phyloP scores from a whole-genome alignment of 1,284 basidiomycete species.

The Trametes versicolor region DNA sequence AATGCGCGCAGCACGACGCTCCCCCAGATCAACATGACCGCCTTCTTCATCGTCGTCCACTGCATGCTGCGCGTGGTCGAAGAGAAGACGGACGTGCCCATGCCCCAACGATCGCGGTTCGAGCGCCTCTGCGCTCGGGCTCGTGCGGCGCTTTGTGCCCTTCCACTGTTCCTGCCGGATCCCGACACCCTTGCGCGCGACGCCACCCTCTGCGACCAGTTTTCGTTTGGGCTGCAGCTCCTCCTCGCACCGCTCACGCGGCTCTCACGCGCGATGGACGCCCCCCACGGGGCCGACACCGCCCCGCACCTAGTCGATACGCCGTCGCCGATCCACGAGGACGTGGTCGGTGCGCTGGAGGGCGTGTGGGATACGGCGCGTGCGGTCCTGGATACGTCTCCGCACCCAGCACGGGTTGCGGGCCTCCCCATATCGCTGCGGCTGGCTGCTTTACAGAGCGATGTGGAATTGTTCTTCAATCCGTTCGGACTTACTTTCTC shows the following conservation, averaged over 20 bases:
- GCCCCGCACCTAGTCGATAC: neutral
- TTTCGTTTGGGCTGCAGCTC: slow-evolving; percentile 15
- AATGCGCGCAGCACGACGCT: neutral
- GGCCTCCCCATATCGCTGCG: neutral
- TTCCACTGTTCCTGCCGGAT: slow-evolving; percentile 7
- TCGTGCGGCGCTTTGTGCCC: neutral
- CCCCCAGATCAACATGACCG: slow-evolving; percentile 7
- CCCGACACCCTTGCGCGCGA: neutral
- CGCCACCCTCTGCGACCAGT: slow-evolving; percentile 6
- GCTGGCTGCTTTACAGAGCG: neutral
- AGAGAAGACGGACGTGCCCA: slow-evolving; percentile 3
- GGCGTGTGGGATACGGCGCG: slow-evolving; percentile 11
- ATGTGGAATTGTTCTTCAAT: slow-evolving; percentile 3
- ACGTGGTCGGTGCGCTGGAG: slow-evolving; percentile 7
- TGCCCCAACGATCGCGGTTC: neutral
- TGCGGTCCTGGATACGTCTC: neutral
- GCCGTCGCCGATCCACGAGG: neutral
- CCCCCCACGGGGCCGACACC: neutral
- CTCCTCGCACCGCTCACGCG: slow-evolving; percentile 7
- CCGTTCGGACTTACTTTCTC: slow-evolving; percentile 2
- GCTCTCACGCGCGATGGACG: slow-evolving; percentile 2
- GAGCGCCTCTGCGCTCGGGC: slow-evolving; percentile 2
- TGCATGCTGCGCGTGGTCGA: slow-evolving; percentile 17
- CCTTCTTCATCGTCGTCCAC: slow-evolving; percentile 16
- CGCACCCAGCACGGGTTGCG: too few relatives aligned